Evolutionary conservation across 371 early-diverging fungal genomes (phyloP).

Genomic region (Actinomortierella wolfii): DNA sequence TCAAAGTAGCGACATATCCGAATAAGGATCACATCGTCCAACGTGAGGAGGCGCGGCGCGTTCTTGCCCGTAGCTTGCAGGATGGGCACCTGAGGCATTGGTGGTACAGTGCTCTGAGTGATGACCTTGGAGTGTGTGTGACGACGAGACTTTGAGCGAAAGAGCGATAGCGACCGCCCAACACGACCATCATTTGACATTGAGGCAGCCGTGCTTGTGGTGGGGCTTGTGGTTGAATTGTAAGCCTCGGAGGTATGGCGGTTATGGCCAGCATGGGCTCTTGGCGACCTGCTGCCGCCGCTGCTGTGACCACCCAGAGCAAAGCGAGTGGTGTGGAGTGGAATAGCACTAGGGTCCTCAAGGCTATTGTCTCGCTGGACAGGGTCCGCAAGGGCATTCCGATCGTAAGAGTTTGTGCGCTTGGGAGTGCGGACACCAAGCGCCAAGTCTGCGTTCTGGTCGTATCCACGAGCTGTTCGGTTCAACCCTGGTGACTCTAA

Average conservation of each 20-base stretch:
- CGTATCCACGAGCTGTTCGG: too few species aligned
- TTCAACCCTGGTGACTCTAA: too few species aligned
- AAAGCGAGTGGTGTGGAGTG: slow-evolving; percentile 24
- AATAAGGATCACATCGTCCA: slow-evolving; percentile 40
- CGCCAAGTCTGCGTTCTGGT: slow-evolving; percentile 6
- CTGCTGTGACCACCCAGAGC: slow-evolving; percentile 1
- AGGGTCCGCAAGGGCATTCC: slow-evolving; percentile 12
- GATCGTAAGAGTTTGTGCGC: slow-evolving; percentile 32
- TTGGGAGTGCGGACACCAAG: slow-evolving; percentile 11
- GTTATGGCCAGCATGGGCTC: background rate
- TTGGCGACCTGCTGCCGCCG: too few species aligned
- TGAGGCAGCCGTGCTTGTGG: slow-evolving; percentile 1
- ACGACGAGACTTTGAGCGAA: slow-evolving; percentile 24
- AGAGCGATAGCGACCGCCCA: slow-evolving; percentile 35
- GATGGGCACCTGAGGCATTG: slow-evolving; percentile 35
- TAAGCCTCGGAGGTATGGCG: slow-evolving; percentile 5
- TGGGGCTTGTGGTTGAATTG: slow-evolving; percentile 1
- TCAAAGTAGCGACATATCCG: slow-evolving; percentile 32
- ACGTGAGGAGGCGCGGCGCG: slow-evolving; percentile 29
- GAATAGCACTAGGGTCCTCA: slow-evolving; percentile 28
- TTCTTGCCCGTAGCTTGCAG: slow-evolving; percentile 34
- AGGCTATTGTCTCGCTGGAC: slow-evolving; percentile 1
- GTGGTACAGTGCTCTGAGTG: slow-evolving; percentile 36
- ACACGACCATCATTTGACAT: slow-evolving; percentile 10
- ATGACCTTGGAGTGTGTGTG: slow-evolving; percentile 23